These are phyloP conservation scores for Eucalyptus pauciflora DNA, from an alignment of 345 rosid species.

Conservation along the genomic window DNA sequence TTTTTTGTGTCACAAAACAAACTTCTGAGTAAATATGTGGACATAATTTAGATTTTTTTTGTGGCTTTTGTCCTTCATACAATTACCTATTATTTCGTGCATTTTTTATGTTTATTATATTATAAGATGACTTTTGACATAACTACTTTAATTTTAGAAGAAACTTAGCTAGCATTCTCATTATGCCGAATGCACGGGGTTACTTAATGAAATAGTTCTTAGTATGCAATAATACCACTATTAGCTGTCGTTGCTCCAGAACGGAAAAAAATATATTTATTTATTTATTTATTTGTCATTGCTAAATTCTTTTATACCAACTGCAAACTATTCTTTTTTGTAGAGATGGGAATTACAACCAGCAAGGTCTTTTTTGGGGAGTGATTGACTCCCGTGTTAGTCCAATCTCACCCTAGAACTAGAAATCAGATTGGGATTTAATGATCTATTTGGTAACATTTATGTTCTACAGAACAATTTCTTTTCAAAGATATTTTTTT, in stretches of 20 bases:
- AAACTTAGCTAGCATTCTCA: not conserved
- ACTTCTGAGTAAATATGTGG: too few species aligned
- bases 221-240: not conserved
- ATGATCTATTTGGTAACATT: fast-evolving
- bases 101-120: not conserved
- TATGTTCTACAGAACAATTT: fast-evolving
- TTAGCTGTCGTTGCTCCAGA: fast-evolving
- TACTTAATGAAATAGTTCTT: not conserved
- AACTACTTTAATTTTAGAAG: not conserved
- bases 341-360: not conserved
- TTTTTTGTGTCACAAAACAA: too few species aligned
- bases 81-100: not conserved
- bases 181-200: not conserved
- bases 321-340: not conserved
- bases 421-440: fast-evolving
- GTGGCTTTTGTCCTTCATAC: too few species aligned
- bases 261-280: too few species aligned
- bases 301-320: not conserved
- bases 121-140: too few species aligned
- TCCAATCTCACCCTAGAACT: not conserved
- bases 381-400: fast-evolving
- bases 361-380: not conserved
- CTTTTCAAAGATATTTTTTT: fast-evolving
- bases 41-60: too few species aligned
- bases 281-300: too few species aligned